phyloP scores from a whole-genome alignment of 352 stramenopile species.

The Phytophthora ohioensis region DNA sequence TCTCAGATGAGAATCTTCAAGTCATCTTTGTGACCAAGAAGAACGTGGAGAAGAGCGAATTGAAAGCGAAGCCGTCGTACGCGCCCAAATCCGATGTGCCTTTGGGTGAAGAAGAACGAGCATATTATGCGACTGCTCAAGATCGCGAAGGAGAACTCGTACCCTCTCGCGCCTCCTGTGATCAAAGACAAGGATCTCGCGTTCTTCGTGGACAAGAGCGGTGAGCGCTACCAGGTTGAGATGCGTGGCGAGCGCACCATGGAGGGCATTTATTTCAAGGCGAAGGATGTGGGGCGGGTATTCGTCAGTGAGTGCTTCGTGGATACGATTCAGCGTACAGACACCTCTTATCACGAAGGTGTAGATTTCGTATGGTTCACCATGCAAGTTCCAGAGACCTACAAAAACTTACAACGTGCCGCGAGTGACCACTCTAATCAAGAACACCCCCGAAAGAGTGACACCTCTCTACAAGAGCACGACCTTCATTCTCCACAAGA shows the following conservation, averaged over 20 bases:
- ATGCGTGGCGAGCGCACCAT: background rate
- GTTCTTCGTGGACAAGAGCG: background rate
- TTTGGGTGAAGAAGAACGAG: too few species aligned
- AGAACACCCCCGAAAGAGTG: background rate
- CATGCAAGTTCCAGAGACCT: background rate
- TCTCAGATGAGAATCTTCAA: too few species aligned
- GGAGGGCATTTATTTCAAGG: background rate
- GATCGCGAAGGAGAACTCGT: too few species aligned
- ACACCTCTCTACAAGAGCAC: constrained; percentile 10
- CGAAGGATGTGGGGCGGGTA: background rate
- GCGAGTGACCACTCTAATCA: background rate
- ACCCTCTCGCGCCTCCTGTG: too few species aligned
- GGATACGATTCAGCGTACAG: background rate
- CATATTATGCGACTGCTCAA: too few species aligned
- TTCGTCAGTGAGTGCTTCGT: background rate
- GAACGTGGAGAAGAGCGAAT: too few species aligned
- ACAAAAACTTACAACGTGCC: background rate
- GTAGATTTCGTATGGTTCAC: background rate
- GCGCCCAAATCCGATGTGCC: too few species aligned
- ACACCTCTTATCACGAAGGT: background rate
- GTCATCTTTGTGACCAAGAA: too few species aligned
- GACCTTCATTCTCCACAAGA: constrained; percentile 11
- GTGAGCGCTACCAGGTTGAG: background rate
- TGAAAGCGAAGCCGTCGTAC: too few species aligned
- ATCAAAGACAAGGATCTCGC: too few species aligned